Percentiles rank a stretch among this genome's conserved stretches.
Evolutionary conservation across 2,329 filamentous ascomycete genomes (phyloP).

Genomic region (Trichoderma lentiforme): DNA sequence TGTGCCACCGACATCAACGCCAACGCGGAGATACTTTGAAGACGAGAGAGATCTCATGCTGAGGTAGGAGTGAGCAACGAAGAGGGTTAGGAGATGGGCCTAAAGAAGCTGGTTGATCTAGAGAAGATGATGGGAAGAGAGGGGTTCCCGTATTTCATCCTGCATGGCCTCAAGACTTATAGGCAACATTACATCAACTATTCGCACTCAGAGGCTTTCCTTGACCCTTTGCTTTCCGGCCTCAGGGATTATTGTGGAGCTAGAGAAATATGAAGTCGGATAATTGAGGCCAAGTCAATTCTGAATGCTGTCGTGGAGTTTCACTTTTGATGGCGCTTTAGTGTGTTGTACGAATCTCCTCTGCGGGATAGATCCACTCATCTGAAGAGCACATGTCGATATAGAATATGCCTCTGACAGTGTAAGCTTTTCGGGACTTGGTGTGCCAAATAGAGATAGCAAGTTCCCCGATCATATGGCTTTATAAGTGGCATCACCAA

Average conservation of each 20-base stretch:
- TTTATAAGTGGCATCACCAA: background rate
- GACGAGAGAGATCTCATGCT: background rate
- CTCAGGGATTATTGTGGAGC: background rate
- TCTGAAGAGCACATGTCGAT: background rate
- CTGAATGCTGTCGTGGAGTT: background rate
- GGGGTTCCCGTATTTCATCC: background rate
- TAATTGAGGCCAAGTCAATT: background rate
- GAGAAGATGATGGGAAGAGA: background rate
- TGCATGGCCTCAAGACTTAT: background rate
- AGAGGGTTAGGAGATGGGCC: background rate
- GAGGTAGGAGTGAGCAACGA: background rate
- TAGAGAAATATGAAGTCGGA: background rate
- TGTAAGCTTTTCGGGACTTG: background rate
- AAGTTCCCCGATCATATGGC: background rate
- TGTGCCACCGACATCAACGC: background rate
- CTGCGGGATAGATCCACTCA: background rate
- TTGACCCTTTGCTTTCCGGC: background rate
- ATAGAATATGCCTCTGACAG: fast-evolving
- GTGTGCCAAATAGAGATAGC: background rate
- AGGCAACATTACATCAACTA: background rate
- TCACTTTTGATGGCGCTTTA: background rate
- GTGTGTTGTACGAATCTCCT: background rate
- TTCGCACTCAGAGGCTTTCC: background rate
- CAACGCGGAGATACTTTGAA: background rate
- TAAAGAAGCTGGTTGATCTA: background rate